These are phyloP conservation scores for Exophiala oligosperma DNA, from an alignment of 2,329 filamentous ascomycete genomes.

Conservation along the genomic window DNA sequence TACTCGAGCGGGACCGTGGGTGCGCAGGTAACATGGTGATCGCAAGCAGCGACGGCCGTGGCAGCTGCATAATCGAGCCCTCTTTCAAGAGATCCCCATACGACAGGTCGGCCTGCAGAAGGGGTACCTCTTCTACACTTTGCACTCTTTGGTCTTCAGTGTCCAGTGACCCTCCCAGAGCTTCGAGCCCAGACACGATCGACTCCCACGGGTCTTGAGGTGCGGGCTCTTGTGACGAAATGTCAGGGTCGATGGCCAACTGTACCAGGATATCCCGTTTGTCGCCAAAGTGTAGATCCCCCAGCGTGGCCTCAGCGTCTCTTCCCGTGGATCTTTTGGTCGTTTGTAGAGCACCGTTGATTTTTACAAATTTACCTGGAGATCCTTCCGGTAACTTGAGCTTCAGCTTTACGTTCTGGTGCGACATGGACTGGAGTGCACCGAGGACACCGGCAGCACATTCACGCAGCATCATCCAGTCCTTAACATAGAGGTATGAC, in stretches of 20 bases:
- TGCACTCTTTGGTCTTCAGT: conserved; percentile 78
- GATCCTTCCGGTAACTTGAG: conserved; percentile 92
- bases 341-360: conserved; percentile 91
- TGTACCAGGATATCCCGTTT: conserved; percentile 94
- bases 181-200: conserved; percentile 92
- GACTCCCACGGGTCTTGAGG: conserved; percentile 97
- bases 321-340: conserved; percentile 93
- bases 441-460: conserved; percentile 92
- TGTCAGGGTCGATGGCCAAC: conserved; percentile 87
- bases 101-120: conserved; percentile 90
- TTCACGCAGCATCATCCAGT: conserved; percentile 99
- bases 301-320: conserved; percentile 88
- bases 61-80: conserved; percentile 79
- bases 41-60: conserved; percentile 84
- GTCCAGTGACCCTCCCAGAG: conserved; percentile 82
- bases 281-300: conserved; percentile 91
- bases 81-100: conserved; percentile 94
- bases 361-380: conserved; percentile 97
- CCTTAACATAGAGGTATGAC: conserved; percentile 96
- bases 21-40: conserved; percentile 85
- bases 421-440: conserved; percentile 88
- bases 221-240: conserved; percentile 74
- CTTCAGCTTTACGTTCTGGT: conserved; percentile 96
- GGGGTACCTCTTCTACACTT: conserved; percentile 89
- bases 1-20: conserved; percentile 60